Evolutionary conservation across 441 rosid genomes (phyloP).

Genomic region (Breynia disticha): DNA sequence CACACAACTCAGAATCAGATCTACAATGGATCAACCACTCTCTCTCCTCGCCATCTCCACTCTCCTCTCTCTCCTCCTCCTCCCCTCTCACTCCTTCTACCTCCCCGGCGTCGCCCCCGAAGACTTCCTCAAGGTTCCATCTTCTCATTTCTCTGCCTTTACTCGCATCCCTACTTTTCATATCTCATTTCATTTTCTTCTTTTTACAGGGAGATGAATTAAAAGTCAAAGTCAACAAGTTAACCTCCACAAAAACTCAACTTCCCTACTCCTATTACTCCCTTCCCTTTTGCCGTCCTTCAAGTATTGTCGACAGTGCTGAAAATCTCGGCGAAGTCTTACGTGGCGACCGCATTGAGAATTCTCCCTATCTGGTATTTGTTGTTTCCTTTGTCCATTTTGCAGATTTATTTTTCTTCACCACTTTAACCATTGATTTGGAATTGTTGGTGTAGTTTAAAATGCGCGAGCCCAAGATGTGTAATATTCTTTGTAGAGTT

Average conservation of each 20-base stretch:
- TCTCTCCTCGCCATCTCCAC: constrained; percentile 17
- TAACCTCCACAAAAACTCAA: constrained; percentile 86
- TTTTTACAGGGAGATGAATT: constrained; percentile 60
- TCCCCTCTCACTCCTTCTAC: constrained; percentile 59
- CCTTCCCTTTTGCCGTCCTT: constrained; percentile 66
- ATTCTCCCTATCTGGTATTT: constrained; percentile 81
- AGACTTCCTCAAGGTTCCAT: constrained; percentile 63
- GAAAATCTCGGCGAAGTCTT: constrained; percentile 98
- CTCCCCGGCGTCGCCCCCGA: constrained; percentile 95
- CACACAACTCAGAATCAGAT: constrained; percentile 8
- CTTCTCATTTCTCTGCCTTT: not conserved
- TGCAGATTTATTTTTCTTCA: not conserved
- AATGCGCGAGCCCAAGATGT: constrained; percentile 83
- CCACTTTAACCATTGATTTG: constrained; percentile 3
- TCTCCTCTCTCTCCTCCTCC: constrained; percentile 22
- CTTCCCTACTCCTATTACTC: constrained; percentile 84
- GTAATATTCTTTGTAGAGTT: constrained; percentile 52
- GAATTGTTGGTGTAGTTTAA: constrained; percentile 46
- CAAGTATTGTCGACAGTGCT: constrained; percentile 62
- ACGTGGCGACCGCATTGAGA: constrained; percentile 92
- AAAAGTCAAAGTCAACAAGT: constrained; percentile 87
- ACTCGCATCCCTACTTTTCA: not conserved
- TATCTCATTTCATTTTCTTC: too few relatives aligned
- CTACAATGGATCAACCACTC: constrained; percentile 29
- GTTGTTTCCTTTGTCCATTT: constrained; percentile 27